Base-by-base conservation (phyloP, 192 early-diverging fungal genomes). In the Backusella morwellensis region DNA sequence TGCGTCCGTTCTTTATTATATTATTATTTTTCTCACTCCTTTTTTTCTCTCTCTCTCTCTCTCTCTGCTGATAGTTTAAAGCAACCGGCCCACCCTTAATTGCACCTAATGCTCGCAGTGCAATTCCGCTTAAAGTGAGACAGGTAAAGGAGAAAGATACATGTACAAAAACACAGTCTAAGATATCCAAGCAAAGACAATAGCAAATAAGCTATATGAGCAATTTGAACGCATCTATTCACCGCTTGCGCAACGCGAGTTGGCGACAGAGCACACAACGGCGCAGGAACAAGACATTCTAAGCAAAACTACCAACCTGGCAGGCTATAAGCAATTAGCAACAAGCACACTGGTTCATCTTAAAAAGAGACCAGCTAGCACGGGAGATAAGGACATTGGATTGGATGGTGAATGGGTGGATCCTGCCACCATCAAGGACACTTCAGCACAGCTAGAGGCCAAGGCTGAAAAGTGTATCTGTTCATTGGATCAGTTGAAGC, bases 191-290 rank as follows among this genome's bases (percentile, higher is more conserved):
- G 29, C 3, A 40, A 29, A 79, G 77, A 66, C 75, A 3, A 85
- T 81, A 3, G 83, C 78, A 2, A 80, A 44, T 4, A 85, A 86
- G 56, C 79, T 77, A 21, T 86, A 85, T 59, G 85, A 83, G 32
- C 79, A 91, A 78, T 92, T 88, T 74, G 21, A 69, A 4, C 87
- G 92, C 15, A 91, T 93, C 32, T 93, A 92, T 68, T 70, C 68
- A 1, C 77, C 86, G 0, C 21, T 90, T 7, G 34, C 75, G 2
- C 11, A 35, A 9, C 80, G 81, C 0, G 68, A 47, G 12, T 73
- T 89, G 3, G 87, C 92, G 0, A 84, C 85, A 6, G 77, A 86
- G 11, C 88, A 92, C 70, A 86, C 92, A 11, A 32, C 83, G 4
- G 63, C 73, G 23, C 88, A 91, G 74, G 90, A 90, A 71, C 15